Evolutionary conservation across 2,329 filamentous ascomycete genomes (phyloP).

Genomic region (Neobulgaria alba): DNA sequence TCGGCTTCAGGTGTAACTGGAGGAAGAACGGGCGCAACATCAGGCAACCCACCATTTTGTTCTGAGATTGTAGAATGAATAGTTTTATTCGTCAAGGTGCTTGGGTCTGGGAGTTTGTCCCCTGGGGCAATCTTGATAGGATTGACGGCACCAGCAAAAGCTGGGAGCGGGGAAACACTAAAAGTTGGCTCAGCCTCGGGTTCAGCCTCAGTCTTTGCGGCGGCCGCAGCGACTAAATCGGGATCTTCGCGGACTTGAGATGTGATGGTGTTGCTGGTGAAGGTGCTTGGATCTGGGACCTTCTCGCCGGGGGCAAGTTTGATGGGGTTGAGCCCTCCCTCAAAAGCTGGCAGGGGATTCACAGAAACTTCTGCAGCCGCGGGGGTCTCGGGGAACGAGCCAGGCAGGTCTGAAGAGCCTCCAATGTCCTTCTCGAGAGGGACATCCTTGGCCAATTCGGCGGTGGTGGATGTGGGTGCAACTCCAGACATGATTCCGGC

Average conservation of each 20-base stretch:
- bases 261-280: constrained; percentile 62
- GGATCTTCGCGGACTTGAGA: constrained; percentile 70
- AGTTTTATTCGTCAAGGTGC: constrained; percentile 56
- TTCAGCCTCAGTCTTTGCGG: constrained; percentile 20
- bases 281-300: constrained; percentile 57
- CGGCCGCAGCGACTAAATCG: constrained; percentile 60
- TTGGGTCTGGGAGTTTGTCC: constrained; percentile 66
- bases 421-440: constrained; percentile 44
- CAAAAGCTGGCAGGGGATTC: constrained; percentile 54
- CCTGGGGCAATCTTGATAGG: constrained; percentile 72
- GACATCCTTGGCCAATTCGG: constrained; percentile 57
- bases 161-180: constrained; percentile 53
- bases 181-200: constrained; percentile 38
- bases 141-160: constrained; percentile 59
- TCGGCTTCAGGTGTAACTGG: constrained; percentile 34
- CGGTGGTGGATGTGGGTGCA: constrained; percentile 63
- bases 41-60: constrained; percentile 64
- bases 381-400: constrained; percentile 67
- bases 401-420: constrained; percentile 47
- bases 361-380: constrained; percentile 39
- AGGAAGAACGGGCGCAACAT: constrained; percentile 24
- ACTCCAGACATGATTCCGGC: constrained; percentile 54
- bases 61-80: constrained; percentile 64
- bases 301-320: constrained; percentile 40
- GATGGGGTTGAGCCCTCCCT: constrained; percentile 68